These are phyloP conservation scores for Barnettozyma sp. DNA, from an alignment of 805 yeast genomes.

Conservation along the genomic window DNA sequence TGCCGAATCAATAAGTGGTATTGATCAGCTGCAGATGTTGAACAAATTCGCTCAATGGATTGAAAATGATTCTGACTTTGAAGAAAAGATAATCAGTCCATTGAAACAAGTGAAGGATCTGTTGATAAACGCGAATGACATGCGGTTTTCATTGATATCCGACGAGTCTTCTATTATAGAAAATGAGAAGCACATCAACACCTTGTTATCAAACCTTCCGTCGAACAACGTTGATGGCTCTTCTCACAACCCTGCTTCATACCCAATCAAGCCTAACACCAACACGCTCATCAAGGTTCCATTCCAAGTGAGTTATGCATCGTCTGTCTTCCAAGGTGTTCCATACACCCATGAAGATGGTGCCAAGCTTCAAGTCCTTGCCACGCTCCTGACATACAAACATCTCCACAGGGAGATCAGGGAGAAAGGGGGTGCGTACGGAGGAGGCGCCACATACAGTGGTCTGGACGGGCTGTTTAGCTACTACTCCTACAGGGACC, in stretches of 20 bases:
- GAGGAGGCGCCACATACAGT: conserved; percentile 86
- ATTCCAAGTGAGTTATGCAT: conserved; percentile 81
- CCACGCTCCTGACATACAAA: conserved; percentile 76
- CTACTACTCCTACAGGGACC: conserved; percentile 91
- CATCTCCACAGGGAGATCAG: conserved; percentile 83
- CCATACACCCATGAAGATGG: conserved; percentile 66
- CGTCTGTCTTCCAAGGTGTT: conserved; percentile 60
- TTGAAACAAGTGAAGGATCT: conserved; percentile 44
- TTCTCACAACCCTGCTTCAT: conserved; percentile 9
- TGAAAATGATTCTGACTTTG: conserved; percentile 44
- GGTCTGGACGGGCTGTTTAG: conserved; percentile 75
- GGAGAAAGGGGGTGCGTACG: conserved; percentile 97
- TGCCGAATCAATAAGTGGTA: conserved; percentile 62
- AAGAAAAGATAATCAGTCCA: conserved; percentile 56
- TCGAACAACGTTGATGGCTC: conserved; percentile 5
- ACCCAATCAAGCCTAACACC: conserved; percentile 15
- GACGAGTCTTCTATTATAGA: conserved; percentile 33
- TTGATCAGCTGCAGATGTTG: conserved; percentile 68
- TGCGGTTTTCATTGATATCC: conserved; percentile 54
- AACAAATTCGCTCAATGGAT: conserved; percentile 45
- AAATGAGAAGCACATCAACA: conserved; percentile 26
- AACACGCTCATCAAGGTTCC: conserved; percentile 63
- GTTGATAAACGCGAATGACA: conserved; percentile 35
- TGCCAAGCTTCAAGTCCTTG: conserved; percentile 75
- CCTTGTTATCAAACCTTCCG: conserved; percentile 27